Evolutionary conservation across 345 rosid genomes (phyloP).

Genomic region (Theobroma cacao): DNA sequence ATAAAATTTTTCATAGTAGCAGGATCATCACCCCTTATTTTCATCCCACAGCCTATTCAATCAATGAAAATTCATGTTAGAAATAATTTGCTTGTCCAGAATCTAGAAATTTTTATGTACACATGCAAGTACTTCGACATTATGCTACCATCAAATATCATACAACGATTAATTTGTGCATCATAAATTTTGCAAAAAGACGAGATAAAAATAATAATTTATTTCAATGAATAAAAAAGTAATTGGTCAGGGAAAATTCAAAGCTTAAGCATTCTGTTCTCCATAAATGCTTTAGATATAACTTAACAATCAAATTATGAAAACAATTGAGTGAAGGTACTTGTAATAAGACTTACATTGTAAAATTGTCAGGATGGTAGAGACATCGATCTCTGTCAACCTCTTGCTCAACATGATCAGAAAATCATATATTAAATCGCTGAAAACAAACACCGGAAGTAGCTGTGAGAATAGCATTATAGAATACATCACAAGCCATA

Average conservation of each 20-base stretch:
- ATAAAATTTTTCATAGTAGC: slow-evolving; percentile 80
- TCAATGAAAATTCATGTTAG: slow-evolving; percentile 2
- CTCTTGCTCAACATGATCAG: slow-evolving; percentile 66
- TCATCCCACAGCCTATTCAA: slow-evolving; percentile 86
- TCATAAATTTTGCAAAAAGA: neutral
- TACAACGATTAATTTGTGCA: neutral
- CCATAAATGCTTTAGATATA: neutral
- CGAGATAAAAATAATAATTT: neutral
- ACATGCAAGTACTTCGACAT: neutral
- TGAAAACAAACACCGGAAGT: slow-evolving; percentile 29
- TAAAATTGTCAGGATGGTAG: slow-evolving; percentile 73
- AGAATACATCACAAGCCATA: neutral
- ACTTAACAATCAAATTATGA: slow-evolving; percentile 7
- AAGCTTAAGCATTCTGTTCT: neutral
- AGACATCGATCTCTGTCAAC: slow-evolving; percentile 71
- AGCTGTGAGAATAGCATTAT: neutral
- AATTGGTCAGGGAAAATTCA: neutral
- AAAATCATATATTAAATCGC: slow-evolving; percentile 89
- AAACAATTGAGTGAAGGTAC: neutral
- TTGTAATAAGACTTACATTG: slow-evolving; percentile 52
- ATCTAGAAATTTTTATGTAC: neutral
- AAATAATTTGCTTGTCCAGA: neutral
- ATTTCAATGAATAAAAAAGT: neutral
- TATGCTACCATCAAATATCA: neutral
- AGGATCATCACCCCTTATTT: slow-evolving; percentile 89